Conservation (phyloP, 192 early-diverging fungal species). For the Backusella liffmaniae region DNA sequence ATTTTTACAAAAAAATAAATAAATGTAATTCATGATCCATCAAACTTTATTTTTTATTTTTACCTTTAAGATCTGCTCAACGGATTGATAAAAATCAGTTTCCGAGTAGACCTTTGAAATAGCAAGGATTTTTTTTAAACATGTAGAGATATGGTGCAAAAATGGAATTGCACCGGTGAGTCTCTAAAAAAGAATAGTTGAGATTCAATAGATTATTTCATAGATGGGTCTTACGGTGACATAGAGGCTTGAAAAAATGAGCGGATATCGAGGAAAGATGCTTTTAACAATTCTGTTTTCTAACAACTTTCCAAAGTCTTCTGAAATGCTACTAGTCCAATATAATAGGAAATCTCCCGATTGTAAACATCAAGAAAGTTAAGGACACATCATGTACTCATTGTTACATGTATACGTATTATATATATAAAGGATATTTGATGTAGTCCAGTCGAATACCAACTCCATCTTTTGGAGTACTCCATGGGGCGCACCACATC, state of each 20-base stretch:
- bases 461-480: not conserved
- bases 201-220: too few relatives aligned
- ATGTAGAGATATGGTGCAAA: not conserved
- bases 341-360: not conserved
- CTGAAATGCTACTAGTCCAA: not conserved
- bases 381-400: not conserved
- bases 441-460: not conserved
- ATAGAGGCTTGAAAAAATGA: not conserved
- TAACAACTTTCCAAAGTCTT: not conserved
- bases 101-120: not conserved
- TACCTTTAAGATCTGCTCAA: not conserved
- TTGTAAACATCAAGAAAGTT: not conserved
- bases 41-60: too few relatives aligned
- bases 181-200: not conserved
- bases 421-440: not conserved
- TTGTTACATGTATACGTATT: not conserved
- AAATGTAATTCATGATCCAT: not conserved
- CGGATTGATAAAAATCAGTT: not conserved
- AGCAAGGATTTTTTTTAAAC: not conserved
- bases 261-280: not conserved
- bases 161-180: not conserved
- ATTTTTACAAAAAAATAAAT: not conserved
- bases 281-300: not conserved
- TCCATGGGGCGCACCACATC: not conserved
- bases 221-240: not conserved